Evolutionary conservation across 73 alveolate genomes (phyloP), one percentile per base, ranked within the genome.

Genomic region (Paramecium sonneborni): DNA sequence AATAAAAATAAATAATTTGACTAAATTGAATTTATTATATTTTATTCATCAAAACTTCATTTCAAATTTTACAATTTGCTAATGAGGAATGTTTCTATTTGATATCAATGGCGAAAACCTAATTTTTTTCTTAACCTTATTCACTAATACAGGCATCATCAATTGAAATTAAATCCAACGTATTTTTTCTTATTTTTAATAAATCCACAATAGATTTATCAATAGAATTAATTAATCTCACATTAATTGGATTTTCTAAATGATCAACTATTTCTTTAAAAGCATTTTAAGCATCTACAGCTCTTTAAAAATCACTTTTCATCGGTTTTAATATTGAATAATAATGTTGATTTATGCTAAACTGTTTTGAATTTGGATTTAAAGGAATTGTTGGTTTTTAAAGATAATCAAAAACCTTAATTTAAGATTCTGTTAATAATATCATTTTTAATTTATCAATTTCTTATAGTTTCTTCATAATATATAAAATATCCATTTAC

Each of bases 391-490:
- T 76, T 12, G 93, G 93, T 37, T 86, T 86, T 20, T 74, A 85
- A 72, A 86, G 84, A 86, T 86, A 86, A 38, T 86, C 93, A 39
- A 86, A 86, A 11, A 86, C 88, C 24, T 86, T 86, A 11, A 62
- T 39, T 52, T 86, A 35, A 35, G 84, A 74, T 62, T 57, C 67
- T 7, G 93, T 62, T 26, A 86, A 39, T 24, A 86, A 56, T 7
- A 86, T 20, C 57, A 86, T 76, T 32, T 86, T 86, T 26, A 86
- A 28, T 24, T 86, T 86, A 86, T 86, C 93, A 5, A 86, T 86
- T 34, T 86, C 93, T 18, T 62, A 41, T 0, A 86, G n/a, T 34
- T 86, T 86, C n/a, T 86, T 32, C 70, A 86, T 57, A 11, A 86
- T 86, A 21, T 86, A 86, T 24, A 86, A 41, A 24, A 86, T 86